Conservation (phyloP, 2,329 filamentous ascomycete genomes). For the Leptographium radiaticola region DNA sequence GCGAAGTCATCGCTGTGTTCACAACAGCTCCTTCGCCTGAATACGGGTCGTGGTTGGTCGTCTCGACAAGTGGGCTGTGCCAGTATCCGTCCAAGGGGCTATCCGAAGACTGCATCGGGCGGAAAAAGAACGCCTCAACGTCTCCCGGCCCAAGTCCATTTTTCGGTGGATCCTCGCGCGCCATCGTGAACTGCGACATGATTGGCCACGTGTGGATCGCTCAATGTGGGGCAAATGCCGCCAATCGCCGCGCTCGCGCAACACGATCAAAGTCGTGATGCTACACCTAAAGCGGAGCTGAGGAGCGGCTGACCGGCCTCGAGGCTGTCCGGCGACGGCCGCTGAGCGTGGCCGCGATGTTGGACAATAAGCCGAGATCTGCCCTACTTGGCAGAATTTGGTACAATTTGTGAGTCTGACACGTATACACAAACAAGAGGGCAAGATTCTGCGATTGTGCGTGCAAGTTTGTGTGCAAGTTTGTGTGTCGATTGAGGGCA, state of each 20-base stretch:
- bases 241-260: neutral
- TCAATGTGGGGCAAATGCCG: neutral
- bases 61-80: neutral
- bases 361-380: no score
- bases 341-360: no score
- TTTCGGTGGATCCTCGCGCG: neutral
- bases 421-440: no score
- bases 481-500: no score
- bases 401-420: no score
- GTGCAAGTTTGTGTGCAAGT: no score
- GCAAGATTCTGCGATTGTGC: no score
- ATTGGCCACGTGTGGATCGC: neutral
- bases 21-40: slow-evolving; percentile 42
- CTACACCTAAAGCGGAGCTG: no score
- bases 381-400: no score
- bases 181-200: neutral
- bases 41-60: slow-evolving; percentile 8
- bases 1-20: slow-evolving; percentile 46
- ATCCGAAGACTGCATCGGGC: neutral
- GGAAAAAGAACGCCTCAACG: neutral
- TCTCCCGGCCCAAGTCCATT: slow-evolving; percentile 1
- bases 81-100: neutral
- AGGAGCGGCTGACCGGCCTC: no score
- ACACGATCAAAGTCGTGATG: neutral
- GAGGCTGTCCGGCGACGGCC: no score